Base-by-base conservation (phyloP, 2,329 filamentous ascomycete species). In the Zalaria sp. region DNA sequence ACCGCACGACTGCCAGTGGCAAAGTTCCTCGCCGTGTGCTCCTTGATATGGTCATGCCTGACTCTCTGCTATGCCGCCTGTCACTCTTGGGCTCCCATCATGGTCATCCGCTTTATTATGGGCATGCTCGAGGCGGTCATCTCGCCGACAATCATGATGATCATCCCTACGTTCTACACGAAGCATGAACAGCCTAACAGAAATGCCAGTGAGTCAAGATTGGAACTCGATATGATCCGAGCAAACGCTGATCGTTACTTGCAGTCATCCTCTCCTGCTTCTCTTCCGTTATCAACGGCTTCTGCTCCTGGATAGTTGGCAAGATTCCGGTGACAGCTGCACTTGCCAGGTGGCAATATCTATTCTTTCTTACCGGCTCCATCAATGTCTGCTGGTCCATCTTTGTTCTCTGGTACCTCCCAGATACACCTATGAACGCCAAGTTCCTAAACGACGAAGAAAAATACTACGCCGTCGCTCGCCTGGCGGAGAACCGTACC, bases 401-500 rank as follows among this genome's bases (percentile, higher is more conserved):
- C 29, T 32, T n/a, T 32, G 7, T 32, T 32, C 65, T 74, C 54
- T 57, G 69, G 11, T 69, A 71, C 40, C 76, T 82, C 66, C 79
- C 79, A 0, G 78, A 82, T 49, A 77, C 74, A 0, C 77, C 78
- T 0, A 69, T 77, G 51, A 66, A 72, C 25, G 68, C 75, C 1
- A 72, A 68, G 18, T 79, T 77, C 38, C 62, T 80, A 2, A 64
- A 59, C 0, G 65, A 70, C 3, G 61, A 71, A 9, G 75, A 80
- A 37, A 77, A 72, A 42, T 51, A 75, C 0, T 58, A 78, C 6
- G 74, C 75, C 0, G 66, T 79, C 7, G 75, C 79, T 51, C 63
- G 75, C 5, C 49, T 66, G 11, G 50, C 60, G 3, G 59, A 58
- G 57, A 65, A 66, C 41, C 60, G 62, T 45, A 61, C 58, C 53